Evolutionary conservation across 2,329 filamentous ascomycete species (phyloP).

Genomic region (Cladosporium sp.): DNA sequence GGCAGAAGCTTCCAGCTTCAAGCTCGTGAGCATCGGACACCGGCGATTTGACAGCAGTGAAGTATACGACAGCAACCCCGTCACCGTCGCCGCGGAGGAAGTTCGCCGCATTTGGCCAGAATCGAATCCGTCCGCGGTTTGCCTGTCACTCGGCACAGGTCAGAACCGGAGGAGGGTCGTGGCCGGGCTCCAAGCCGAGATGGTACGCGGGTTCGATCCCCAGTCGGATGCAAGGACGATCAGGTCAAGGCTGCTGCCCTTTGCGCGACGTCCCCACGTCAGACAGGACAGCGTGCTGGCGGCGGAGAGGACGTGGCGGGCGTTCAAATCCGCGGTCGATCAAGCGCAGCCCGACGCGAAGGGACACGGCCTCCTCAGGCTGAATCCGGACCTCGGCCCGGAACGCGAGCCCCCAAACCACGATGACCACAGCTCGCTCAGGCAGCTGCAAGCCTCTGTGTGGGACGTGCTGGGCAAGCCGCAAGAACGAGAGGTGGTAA

Average conservation of each 20-base stretch:
- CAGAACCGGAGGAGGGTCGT: slow-evolving; percentile 23
- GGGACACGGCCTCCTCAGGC: neutral
- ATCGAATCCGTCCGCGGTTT: slow-evolving; percentile 26
- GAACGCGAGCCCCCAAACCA: neutral
- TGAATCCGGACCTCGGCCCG: neutral
- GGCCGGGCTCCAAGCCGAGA: neutral
- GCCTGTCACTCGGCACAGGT: slow-evolving; percentile 30
- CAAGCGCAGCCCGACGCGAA: slow-evolving; percentile 24
- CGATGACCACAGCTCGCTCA: neutral
- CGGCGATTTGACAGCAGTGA: slow-evolving; percentile 39
- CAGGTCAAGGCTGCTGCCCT: neutral
- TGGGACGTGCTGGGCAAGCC: neutral
- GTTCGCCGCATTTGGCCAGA: slow-evolving; percentile 30
- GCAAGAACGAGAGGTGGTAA: slow-evolving; percentile 25
- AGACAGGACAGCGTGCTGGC: slow-evolving; percentile 17
- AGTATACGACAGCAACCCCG: slow-evolving; percentile 45
- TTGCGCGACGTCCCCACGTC: neutral
- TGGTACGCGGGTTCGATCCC: too few relatives aligned
- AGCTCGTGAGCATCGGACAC: slow-evolving; percentile 43
- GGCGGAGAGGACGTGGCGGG: slow-evolving; percentile 30
- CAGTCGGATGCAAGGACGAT: neutral
- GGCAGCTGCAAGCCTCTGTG: neutral
- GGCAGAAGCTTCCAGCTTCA: slow-evolving; percentile 46
- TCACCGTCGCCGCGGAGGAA: slow-evolving; percentile 42
- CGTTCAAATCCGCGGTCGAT: slow-evolving; percentile 21